Evolutionary conservation across 768 basidiomycete genomes (phyloP).

Genomic region (Boletus eberwhitei): DNA sequence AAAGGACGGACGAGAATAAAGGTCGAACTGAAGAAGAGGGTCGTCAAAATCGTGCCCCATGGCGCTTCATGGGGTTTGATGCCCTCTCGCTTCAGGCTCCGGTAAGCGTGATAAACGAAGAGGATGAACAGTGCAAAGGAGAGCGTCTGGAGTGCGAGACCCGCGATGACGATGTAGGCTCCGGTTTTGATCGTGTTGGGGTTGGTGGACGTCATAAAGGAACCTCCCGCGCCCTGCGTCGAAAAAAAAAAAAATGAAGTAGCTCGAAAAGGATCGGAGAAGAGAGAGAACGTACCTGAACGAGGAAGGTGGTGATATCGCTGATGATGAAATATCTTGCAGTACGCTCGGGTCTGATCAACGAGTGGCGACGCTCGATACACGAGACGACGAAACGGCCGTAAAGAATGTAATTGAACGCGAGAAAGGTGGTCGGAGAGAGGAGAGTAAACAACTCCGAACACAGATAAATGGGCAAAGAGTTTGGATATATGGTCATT

Average conservation of each 20-base stretch:
- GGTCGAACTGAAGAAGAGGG: slow-evolving; percentile 24
- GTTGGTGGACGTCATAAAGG: slow-evolving; percentile 10
- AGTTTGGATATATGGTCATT: slow-evolving; percentile 20
- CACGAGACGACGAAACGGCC: slow-evolving; percentile 25
- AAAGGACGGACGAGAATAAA: slow-evolving; percentile 24
- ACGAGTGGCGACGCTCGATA: slow-evolving; percentile 17
- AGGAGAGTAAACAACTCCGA: slow-evolving; percentile 23
- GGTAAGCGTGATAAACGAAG: slow-evolving; percentile 12
- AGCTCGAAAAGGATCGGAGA: background rate
- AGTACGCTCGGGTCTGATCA: slow-evolving; percentile 25
- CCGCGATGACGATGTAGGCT: slow-evolving; percentile 21
- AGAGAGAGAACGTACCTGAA: slow-evolving; percentile 22
- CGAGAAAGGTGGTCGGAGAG: slow-evolving; percentile 29
- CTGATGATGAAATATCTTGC: slow-evolving; percentile 26
- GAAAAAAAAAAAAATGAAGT: background rate
- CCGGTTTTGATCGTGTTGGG: slow-evolving; percentile 7
- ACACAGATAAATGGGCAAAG: slow-evolving; percentile 14
- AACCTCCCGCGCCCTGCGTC: slow-evolving; percentile 23
- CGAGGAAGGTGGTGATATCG: slow-evolving; percentile 24
- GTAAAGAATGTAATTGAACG: slow-evolving; percentile 34
- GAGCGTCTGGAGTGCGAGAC: slow-evolving; percentile 22
- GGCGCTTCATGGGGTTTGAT: slow-evolving; percentile 3
- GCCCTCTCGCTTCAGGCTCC: slow-evolving; percentile 11
- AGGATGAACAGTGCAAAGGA: slow-evolving; percentile 25
- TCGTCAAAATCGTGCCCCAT: slow-evolving; percentile 20